A percentile compares a stretch with the other conserved stretches of the same genome.
phyloP scores from a whole-genome alignment of 495 filamentous ascomycete species.

The Massariosphaeria phaeospora region DNA sequence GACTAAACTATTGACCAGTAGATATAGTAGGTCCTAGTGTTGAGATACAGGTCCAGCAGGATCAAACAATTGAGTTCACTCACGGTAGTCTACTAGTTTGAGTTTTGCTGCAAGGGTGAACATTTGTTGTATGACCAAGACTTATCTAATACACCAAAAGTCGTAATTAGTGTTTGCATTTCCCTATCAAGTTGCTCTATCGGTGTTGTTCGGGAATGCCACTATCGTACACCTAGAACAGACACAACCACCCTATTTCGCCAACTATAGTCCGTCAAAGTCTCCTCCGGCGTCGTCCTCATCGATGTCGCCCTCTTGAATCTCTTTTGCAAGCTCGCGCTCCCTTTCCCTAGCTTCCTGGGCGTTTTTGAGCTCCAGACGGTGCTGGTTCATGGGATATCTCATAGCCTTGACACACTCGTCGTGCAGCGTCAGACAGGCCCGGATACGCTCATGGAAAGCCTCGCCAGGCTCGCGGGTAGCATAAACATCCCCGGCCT shows the following conservation, averaged over 20 bases:
- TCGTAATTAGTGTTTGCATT: not conserved
- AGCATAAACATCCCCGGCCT: slow-evolving; percentile 88
- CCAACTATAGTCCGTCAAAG: slow-evolving; percentile 75
- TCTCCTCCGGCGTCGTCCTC: slow-evolving; percentile 96
- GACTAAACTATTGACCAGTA: too few species aligned
- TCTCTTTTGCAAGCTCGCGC: slow-evolving; percentile 96
- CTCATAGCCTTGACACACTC: slow-evolving; percentile 99
- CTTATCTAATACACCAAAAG: too few species aligned
- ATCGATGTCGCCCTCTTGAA: slow-evolving; percentile 94
- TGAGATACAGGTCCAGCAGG: too few species aligned
- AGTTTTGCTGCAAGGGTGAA: too few species aligned
- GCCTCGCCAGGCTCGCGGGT: slow-evolving; percentile 92
- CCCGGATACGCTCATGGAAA: slow-evolving; percentile 92
- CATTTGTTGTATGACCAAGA: too few species aligned
- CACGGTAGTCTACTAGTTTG: too few species aligned
- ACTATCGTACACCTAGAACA: slow-evolving; percentile 11
- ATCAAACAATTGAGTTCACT: too few species aligned
- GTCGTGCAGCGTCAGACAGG: slow-evolving; percentile 85
- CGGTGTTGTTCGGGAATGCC: slow-evolving; percentile 5
- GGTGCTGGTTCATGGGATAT: slow-evolving; percentile 98
- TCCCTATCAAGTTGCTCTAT: slow-evolving; percentile 1
- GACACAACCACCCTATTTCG: not conserved
- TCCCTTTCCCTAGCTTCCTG: slow-evolving; percentile 95
- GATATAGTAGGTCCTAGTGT: too few species aligned
- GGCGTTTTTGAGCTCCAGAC: slow-evolving; percentile 95